Conservation (phyloP, 2,329 filamentous ascomycete genomes). For the Botryotinia narcissicola region DNA sequence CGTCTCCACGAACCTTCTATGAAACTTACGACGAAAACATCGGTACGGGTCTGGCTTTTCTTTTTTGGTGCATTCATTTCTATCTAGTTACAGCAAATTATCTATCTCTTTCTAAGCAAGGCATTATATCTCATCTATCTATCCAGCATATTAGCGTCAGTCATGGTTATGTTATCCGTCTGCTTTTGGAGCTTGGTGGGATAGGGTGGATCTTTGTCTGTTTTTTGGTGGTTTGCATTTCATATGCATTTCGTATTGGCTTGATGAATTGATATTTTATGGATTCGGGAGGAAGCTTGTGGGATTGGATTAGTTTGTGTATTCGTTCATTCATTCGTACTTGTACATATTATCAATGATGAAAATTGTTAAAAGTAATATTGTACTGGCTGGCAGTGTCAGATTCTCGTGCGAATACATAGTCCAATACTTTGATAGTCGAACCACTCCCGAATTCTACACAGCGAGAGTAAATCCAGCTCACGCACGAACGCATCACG, state of each 20-base stretch:
- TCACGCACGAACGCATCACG: background rate
- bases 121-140: background rate
- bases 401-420: background rate
- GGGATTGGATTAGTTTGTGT: background rate
- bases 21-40: slow-evolving; percentile 2
- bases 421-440: too few relatives aligned
- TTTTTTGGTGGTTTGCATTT: background rate
- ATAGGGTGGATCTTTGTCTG: background rate
- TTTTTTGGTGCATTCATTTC: background rate
- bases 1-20: background rate
- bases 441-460: background rate
- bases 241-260: background rate
- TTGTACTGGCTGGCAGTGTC: background rate
- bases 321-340: background rate
- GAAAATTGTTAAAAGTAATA: background rate
- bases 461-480: background rate
- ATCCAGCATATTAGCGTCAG: slow-evolving; percentile 5
- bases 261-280: background rate
- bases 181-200: background rate
- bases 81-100: background rate
- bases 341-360: background rate
- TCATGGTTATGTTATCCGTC: background rate
- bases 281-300: background rate
- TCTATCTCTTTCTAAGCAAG: background rate
- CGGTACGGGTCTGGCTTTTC: background rate